These are phyloP conservation scores for Goffeauzyma gilvescens DNA, from an alignment of 768 basidiomycete species.

Conservation along the genomic window DNA sequence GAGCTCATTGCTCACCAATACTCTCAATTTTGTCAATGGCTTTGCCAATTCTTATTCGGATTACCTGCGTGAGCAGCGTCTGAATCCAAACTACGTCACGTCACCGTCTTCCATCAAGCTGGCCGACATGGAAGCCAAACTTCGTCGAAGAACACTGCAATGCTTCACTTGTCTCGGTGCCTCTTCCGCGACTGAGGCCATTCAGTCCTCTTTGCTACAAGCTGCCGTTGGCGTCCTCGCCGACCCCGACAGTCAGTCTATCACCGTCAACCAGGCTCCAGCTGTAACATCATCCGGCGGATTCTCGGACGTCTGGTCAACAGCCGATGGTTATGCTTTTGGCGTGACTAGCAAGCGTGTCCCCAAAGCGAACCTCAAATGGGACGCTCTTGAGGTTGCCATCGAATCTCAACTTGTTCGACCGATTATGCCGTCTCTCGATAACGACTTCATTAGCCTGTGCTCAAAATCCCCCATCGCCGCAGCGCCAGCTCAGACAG, in stretches of 20 bases:
- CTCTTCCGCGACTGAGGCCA: constrained; percentile 57
- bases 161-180: constrained; percentile 71
- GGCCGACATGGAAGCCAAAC: constrained; percentile 58
- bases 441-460: constrained; percentile 63
- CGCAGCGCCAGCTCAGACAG: constrained; percentile 56
- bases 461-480: constrained; percentile 28
- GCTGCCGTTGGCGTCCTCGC: constrained; percentile 65
- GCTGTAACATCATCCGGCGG: constrained; percentile 63
- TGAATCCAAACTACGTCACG: constrained; percentile 12
- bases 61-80: constrained; percentile 39
- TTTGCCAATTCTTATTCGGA: constrained; percentile 55
- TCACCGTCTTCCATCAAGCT: constrained; percentile 31
- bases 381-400: constrained; percentile 60
- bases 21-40: constrained; percentile 70
- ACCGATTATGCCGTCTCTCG: constrained; percentile 63
- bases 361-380: constrained; percentile 41
- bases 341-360: constrained; percentile 46
- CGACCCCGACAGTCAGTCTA: constrained; percentile 61
- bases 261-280: constrained; percentile 54
- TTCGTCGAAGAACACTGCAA: constrained; percentile 68
- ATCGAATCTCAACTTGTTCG: constrained; percentile 58
- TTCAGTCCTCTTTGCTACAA: constrained; percentile 62
- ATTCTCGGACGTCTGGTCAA: constrained; percentile 71
- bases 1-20: constrained; percentile 67
- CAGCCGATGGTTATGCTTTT: constrained; percentile 73